Evolutionary conservation across 108 stramenopile species (phyloP).

Genomic region (Skeletonema tropicum): DNA sequence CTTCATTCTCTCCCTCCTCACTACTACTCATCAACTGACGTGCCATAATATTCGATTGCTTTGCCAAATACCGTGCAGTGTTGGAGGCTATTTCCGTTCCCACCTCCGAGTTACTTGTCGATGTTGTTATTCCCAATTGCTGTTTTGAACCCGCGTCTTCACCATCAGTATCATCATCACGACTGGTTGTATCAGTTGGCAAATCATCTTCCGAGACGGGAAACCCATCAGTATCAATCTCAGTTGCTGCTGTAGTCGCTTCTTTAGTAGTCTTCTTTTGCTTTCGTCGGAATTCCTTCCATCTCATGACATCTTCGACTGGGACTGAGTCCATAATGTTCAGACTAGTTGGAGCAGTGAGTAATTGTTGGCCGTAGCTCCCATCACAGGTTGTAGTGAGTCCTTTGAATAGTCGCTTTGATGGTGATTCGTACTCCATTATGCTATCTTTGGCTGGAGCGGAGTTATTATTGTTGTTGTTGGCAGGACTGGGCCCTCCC

Average conservation of each 20-base stretch:
- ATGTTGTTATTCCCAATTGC: not conserved
- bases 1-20: slow-evolving; percentile 3
- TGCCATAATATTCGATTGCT: slow-evolving; percentile 10
- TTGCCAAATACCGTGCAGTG: slow-evolving; percentile 15
- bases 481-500: not conserved
- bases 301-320: slow-evolving; percentile 37
- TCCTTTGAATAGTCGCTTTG: not conserved
- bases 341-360: not conserved
- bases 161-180: not conserved
- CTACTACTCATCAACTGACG: slow-evolving; percentile 8
- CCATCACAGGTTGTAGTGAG: not conserved
- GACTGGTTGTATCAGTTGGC: not conserved
- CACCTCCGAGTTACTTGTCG: not conserved
- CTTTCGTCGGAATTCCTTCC: slow-evolving; percentile 40
- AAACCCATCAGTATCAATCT: not conserved
- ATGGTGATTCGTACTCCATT: not conserved
- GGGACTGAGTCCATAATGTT: slow-evolving; percentile 1
- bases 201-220: not conserved
- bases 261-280: slow-evolving; percentile 9
- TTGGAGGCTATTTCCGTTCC: slow-evolving; percentile 22
- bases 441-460: not conserved
- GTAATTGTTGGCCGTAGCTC: not conserved
- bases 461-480: not conserved
- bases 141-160: not conserved
- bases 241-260: not conserved